Evolutionary conservation across 306 rosid genomes (phyloP).

Genomic region (Lathyrus sativus): DNA sequence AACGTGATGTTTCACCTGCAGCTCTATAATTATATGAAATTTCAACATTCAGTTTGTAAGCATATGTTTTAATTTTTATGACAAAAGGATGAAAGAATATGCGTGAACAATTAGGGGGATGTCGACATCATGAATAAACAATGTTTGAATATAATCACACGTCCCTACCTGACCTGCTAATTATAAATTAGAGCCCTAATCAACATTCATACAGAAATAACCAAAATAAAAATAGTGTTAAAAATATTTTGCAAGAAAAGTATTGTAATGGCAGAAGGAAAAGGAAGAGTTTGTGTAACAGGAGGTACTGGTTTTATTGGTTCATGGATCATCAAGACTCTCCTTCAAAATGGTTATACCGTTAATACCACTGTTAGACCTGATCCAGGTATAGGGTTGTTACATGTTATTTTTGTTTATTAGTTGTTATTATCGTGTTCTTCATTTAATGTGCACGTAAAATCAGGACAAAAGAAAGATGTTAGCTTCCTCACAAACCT

Average conservation of each 20-base stretch:
- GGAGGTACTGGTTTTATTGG: too few species aligned
- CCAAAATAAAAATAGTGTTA: too few species aligned
- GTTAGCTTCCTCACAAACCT: slow-evolving; percentile 51
- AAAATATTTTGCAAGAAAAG: too few species aligned
- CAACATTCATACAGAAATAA: too few species aligned
- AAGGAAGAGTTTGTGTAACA: too few species aligned
- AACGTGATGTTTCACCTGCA: slow-evolving; percentile 19
- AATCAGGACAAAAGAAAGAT: slow-evolving; percentile 44
- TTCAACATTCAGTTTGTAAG: slow-evolving; percentile 21
- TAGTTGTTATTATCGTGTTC: background rate
- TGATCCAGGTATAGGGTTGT: background rate
- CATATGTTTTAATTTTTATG: background rate
- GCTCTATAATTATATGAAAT: slow-evolving; percentile 3
- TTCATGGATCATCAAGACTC: background rate
- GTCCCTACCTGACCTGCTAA: background rate
- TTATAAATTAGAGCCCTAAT: too few species aligned
- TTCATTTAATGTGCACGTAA: background rate
- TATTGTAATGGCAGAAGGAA: too few species aligned
- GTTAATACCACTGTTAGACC: background rate
- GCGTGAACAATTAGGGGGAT: slow-evolving; percentile 11
- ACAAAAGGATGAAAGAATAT: slow-evolving; percentile 6
- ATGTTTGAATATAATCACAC: slow-evolving; percentile 57
- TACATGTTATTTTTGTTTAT: background rate
- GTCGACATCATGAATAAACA: slow-evolving; percentile 26
- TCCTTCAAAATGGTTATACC: background rate